These are phyloP conservation scores for Dryas drummondii DNA, from an alignment of 306 rosid genomes.

Conservation along the genomic window DNA sequence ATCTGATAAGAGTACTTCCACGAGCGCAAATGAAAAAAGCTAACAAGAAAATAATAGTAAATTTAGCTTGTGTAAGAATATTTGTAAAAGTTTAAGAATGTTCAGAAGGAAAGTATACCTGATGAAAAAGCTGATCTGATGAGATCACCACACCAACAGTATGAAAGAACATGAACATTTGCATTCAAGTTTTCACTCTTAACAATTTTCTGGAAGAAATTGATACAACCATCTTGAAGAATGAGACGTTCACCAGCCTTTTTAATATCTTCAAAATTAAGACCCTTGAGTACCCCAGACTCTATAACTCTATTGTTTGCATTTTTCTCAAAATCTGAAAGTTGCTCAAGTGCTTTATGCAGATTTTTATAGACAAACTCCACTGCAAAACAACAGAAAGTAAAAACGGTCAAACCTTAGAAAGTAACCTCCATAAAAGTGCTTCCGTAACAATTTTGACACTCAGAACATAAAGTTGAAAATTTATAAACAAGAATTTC, in stretches of 20 bases:
- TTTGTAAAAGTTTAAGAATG: background rate
- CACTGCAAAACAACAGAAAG: slow-evolving; percentile 48
- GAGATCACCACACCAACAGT: slow-evolving; percentile 99
- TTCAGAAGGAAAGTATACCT: slow-evolving; percentile 51
- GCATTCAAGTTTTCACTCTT: slow-evolving; percentile 67
- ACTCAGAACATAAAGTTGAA: slow-evolving; percentile 4
- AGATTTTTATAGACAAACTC: slow-evolving; percentile 57
- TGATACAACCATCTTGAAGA: slow-evolving; percentile 84
- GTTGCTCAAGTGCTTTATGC: slow-evolving; percentile 69
- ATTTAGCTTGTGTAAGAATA: background rate
- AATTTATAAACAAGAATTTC: background rate
- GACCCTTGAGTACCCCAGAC: slow-evolving; percentile 90
- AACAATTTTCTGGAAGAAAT: slow-evolving; percentile 61
- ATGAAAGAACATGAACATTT: slow-evolving; percentile 82
- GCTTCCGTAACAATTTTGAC: slow-evolving; percentile 1
- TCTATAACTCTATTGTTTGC: slow-evolving; percentile 85
- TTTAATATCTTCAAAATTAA: slow-evolving; percentile 80
- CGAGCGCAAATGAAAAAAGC: too few relatives aligned
- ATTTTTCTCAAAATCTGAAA: slow-evolving; percentile 74
- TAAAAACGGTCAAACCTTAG: background rate
- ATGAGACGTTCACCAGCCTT: slow-evolving; percentile 91
- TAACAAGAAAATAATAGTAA: background rate
- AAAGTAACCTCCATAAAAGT: background rate
- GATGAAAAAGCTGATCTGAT: slow-evolving; percentile 81
- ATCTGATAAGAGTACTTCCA: background rate